A percentile compares a stretch with the other conserved stretches of the same genome.
phyloP scores from a whole-genome alignment of 495 filamentous ascomycete species.

The Pseudoneurospora amorphoporcata region DNA sequence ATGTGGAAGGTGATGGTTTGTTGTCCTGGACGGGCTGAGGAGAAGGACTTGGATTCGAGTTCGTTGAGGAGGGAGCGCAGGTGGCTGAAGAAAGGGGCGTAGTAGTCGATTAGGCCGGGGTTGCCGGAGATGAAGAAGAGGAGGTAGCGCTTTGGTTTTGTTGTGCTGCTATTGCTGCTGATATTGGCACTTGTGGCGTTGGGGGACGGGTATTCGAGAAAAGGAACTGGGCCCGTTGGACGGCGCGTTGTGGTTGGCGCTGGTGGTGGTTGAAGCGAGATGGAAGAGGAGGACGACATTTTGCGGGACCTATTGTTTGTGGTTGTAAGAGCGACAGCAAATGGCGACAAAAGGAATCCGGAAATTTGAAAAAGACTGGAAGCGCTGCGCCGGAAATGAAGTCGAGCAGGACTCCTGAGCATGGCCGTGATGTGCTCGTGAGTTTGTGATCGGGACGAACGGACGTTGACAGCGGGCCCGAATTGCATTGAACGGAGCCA shows the following conservation, averaged over 20 bases:
- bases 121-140: slow-evolving; percentile 73
- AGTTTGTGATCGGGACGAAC: background rate
- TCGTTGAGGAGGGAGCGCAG: slow-evolving; percentile 29
- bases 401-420: background rate
- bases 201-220: slow-evolving; percentile 7
- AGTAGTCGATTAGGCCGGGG: slow-evolving; percentile 77
- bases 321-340: background rate
- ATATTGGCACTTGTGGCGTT: background rate
- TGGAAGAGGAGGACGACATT: background rate
- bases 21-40: background rate
- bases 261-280: background rate
- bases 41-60: slow-evolving; percentile 2
- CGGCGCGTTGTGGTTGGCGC: background rate
- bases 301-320: background rate
- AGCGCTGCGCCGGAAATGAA: background rate
- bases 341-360: background rate
- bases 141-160: slow-evolving; percentile 15
- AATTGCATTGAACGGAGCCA: background rate
- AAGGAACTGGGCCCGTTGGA: background rate
- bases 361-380: background rate
- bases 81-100: slow-evolving; percentile 52
- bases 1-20: slow-evolving; percentile 37
- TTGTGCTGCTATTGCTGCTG: slow-evolving; percentile 5
- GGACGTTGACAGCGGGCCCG: background rate
- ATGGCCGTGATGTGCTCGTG: background rate